Conservation (phyloP, 1,284 basidiomycete genomes). For the Puccinia sorghi region DNA sequence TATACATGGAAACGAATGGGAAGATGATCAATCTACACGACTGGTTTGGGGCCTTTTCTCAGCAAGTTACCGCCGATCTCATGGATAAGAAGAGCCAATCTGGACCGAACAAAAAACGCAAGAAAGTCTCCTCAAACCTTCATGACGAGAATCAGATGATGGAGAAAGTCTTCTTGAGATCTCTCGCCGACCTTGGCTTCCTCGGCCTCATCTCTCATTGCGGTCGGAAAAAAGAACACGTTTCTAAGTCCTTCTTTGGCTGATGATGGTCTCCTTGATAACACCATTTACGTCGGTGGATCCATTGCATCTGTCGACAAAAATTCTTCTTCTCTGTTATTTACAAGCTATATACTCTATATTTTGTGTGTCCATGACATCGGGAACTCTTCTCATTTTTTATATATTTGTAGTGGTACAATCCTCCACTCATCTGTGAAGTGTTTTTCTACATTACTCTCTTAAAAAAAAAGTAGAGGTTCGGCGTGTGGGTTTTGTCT, state of each 20-base stretch:
- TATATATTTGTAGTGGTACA: too few species aligned
- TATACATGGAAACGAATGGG: slow-evolving; percentile 37
- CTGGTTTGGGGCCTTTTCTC: slow-evolving; percentile 32
- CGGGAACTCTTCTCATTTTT: too few species aligned
- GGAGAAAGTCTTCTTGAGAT: slow-evolving; percentile 6
- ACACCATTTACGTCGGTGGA: too few species aligned
- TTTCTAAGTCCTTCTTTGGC: slow-evolving; percentile 16
- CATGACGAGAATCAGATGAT: background rate
- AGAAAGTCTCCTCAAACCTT: too few species aligned
- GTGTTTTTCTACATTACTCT: too few species aligned
- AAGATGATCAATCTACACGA: slow-evolving; percentile 32
- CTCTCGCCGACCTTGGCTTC: slow-evolving; percentile 19
- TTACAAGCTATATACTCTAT: too few species aligned
- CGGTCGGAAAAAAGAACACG: slow-evolving; percentile 30
- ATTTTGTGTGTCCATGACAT: too few species aligned
- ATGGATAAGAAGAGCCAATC: background rate
- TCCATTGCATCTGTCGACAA: too few species aligned
- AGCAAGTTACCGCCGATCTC: background rate
- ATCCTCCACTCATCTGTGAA: too few species aligned
- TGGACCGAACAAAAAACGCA: slow-evolving; percentile 18
- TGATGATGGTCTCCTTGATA: background rate
- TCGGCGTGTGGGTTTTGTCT: too few species aligned
- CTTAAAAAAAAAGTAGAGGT: too few species aligned
- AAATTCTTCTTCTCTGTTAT: too few species aligned
- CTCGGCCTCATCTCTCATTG: slow-evolving; percentile 20